These are phyloP conservation scores for Talinum fruticosum DNA, from an alignment of 148 eudicot genomes.

Conservation along the genomic window DNA sequence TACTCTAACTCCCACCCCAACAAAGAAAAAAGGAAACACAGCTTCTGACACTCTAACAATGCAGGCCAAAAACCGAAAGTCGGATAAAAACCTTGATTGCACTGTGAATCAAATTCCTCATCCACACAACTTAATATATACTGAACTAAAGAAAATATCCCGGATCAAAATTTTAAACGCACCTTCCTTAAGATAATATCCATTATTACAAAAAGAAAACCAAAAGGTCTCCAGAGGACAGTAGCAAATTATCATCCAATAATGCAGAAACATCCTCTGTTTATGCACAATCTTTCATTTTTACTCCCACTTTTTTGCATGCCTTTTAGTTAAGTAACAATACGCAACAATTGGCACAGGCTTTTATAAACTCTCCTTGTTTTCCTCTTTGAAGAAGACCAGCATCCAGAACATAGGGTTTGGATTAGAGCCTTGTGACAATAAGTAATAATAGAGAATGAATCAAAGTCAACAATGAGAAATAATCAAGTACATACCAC, in stretches of 20 bases:
- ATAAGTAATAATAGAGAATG: not conserved
- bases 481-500: slow-evolving; percentile 51
- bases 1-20: too few species aligned
- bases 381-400: not conserved
- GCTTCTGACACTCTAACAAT: too few species aligned
- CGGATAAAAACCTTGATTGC: too few species aligned
- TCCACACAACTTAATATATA: too few species aligned
- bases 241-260: not conserved
- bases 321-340: not conserved
- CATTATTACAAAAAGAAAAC: not conserved
- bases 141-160: not conserved
- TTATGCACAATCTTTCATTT: not conserved
- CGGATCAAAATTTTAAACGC: not conserved
- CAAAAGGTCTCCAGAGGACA: not conserved
- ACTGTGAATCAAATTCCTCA: too few species aligned
- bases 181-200: not conserved
- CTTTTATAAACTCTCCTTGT: not conserved
- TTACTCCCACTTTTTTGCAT: not conserved
- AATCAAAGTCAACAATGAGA: not conserved
- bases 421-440: not conserved
- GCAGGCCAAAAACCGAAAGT: too few species aligned
- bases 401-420: not conserved
- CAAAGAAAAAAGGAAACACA: too few species aligned
- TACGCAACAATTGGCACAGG: not conserved
- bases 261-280: not conserved